Base-by-base conservation (phyloP, 345 rosid genomes). In the Limnanthes douglasii region DNA sequence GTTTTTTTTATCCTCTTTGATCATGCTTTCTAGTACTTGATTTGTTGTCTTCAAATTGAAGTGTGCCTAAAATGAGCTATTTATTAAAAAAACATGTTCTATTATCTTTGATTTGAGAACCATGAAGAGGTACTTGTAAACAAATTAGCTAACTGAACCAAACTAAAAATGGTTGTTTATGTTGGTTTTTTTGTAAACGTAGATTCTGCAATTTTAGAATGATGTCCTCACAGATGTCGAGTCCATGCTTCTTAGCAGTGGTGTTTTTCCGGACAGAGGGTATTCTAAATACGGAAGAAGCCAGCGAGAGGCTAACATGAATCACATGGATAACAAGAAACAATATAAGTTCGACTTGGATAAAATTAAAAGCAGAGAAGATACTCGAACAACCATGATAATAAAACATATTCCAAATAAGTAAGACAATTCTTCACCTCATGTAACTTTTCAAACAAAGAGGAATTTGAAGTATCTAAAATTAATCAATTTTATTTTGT, bases 341-440 rank as follows among this genome's bases (percentile, higher is more conserved):
- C 85, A 60, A 48, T 84, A 68, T 65, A 93, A 79, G 53, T 81
- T 84, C 39, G 93, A 84, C 59, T 55, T 84, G 82, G 75, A 73
- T 9, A 84, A 75, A 63, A 79, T 79, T 51, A 38, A 46, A 18
- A 57, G 46, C 3, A 79, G 88, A 10, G 93, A 75, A 45, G 92
- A 71, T 57, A 48, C 48, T 41, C 49, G 78, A 15, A 67, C 78
- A 45, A 71, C 78, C 18, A 41, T 71, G 59, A 71, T 71, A 74
- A 71, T 71, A 40, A 71, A 66, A 45, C 66, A 71, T 61, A 71
- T 71, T 49, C 78, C 78, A 45, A 71, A 71, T 25, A 71, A 71
- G 79, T 71, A 53, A 26, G 79, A 31, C 41, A 39, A 39, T 32
- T 24, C 13, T 27, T 7, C n/a, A n/a, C n/a, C 33, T 16, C 39